Conservation (phyloP, 2,329 filamentous ascomycete genomes). For the Aspergillus quadricinctus region DNA sequence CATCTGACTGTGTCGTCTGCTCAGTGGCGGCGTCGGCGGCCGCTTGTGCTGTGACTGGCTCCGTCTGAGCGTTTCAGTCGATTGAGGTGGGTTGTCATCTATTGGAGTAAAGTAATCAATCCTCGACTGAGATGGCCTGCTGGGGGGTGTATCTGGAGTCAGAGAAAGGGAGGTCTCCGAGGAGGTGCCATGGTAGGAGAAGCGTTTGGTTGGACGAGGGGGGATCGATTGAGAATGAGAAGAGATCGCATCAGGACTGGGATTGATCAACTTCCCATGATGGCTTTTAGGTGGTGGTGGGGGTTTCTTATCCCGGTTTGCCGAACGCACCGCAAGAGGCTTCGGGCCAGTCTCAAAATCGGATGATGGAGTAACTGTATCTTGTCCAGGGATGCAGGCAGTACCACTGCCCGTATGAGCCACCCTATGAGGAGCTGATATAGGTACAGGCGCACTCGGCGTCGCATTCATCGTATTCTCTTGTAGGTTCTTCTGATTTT, state of each 20-base stretch:
- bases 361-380: conserved; percentile 39
- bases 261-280: conserved; percentile 69
- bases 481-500: background rate
- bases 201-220: conserved; percentile 22
- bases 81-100: conserved; percentile 11
- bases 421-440: conserved; percentile 5
- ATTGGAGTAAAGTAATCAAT: conserved; percentile 33
- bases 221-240: conserved; percentile 20
- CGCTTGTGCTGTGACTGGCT: conserved; percentile 36
- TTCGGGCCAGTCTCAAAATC: conserved; percentile 50
- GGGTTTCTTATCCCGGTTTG: conserved; percentile 57
- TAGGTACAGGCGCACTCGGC: conserved; percentile 6
- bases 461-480: conserved; percentile 1
- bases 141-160: conserved; percentile 10
- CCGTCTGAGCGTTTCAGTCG: conserved; percentile 24
- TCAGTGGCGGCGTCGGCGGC: conserved; percentile 46
- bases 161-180: conserved; percentile 18
- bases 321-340: conserved; percentile 24
- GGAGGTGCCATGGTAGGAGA: conserved; percentile 22
- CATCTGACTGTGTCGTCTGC: conserved; percentile 46
- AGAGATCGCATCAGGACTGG: conserved; percentile 25
- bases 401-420: conserved; percentile 44
- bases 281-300: conserved; percentile 68
- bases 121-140: conserved; percentile 51
- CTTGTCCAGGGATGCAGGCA: conserved; percentile 45